Evolutionary conservation across 257 asterid species (phyloP), one percentile per base, ranked within the genome.

Genomic region (Salvia splendens): DNA sequence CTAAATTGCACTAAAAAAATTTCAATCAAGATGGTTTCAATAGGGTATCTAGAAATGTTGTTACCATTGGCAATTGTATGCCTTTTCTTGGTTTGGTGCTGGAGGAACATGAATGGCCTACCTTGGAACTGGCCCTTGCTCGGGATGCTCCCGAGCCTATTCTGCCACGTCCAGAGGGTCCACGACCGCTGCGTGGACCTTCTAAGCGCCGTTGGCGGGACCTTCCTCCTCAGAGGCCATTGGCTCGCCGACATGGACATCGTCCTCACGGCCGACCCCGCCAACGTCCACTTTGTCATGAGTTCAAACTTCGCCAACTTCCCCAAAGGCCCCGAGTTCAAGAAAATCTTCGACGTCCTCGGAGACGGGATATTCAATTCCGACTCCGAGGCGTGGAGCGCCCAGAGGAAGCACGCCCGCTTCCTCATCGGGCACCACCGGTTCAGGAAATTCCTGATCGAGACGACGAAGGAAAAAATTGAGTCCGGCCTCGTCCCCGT

Each of bases 281-380:
- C 80, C 14, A 80, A 85, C 51, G 76, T 85, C 5, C 88, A 85
- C 80, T 78, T 75, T 36, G 72, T 85, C n/a, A 82, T 85, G 90
- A 85, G 86, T 40, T 77, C 79, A 4, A 82, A 85, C 60, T 85
- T 85, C 38, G 33, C 76, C 24, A 82, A 82, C 36, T 85, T 77
- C 62, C 87, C 86, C 0, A 85, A 82, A 54, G 90, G 90, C 7
- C 10, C 12, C 10, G 75, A 82, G 11, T 82, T 79, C 68, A 85
- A 70, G 74, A 77, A 81, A 11, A 68, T 85, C n/a, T 82, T 82
- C 38, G 84, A 80, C 3, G 82, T 84, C 46, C 64, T 82, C 61
- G 87, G 89, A 1, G 82, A 79, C 48, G 85, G 89, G 17, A 84
- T 84, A 10, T 84, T 84, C 76, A 84, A 80, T 51, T 60, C 87